Evolutionary conservation across 2,329 filamentous ascomycete genomes (phyloP).

Genomic region (Aspergillus sp.): DNA sequence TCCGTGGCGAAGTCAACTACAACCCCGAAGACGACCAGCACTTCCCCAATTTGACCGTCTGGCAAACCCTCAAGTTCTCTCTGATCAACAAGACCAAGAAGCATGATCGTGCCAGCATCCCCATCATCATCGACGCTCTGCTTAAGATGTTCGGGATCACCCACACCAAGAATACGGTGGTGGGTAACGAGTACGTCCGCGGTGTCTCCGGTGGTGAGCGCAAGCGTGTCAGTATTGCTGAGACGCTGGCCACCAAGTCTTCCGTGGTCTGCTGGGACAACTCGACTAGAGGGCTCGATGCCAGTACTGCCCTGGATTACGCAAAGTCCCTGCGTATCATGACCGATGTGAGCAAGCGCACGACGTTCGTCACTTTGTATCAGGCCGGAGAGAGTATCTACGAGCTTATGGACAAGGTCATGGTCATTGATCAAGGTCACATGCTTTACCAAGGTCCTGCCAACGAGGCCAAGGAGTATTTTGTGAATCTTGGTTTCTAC

Average conservation of each 20-base stretch:
- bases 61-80: constrained; percentile 68
- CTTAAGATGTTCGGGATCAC: constrained; percentile 71
- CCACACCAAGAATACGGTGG: constrained; percentile 65
- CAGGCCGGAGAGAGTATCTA: constrained; percentile 64
- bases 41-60: constrained; percentile 65
- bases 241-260: constrained; percentile 65
- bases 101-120: constrained; percentile 54
- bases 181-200: constrained; percentile 64
- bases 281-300: constrained; percentile 69
- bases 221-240: constrained; percentile 71
- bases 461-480: constrained; percentile 56
- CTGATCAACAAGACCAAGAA: constrained; percentile 68
- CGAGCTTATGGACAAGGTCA: constrained; percentile 69
- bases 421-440: constrained; percentile 65
- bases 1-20: constrained; percentile 69
- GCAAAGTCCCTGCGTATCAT: constrained; percentile 61
- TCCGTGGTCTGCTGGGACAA: constrained; percentile 75
- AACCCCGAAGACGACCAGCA: constrained; percentile 71
- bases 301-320: constrained; percentile 70
- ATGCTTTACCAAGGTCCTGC: constrained; percentile 60
- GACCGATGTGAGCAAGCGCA: constrained; percentile 66
- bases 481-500: constrained; percentile 56
- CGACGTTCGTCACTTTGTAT: constrained; percentile 63
- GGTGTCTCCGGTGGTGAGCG: constrained; percentile 74
- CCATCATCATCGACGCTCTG: constrained; percentile 60